Evolutionary conservation across 768 basidiomycete species (phyloP), one percentile per base, ranked within the genome.

Genomic region (Russula brevipes): DNA sequence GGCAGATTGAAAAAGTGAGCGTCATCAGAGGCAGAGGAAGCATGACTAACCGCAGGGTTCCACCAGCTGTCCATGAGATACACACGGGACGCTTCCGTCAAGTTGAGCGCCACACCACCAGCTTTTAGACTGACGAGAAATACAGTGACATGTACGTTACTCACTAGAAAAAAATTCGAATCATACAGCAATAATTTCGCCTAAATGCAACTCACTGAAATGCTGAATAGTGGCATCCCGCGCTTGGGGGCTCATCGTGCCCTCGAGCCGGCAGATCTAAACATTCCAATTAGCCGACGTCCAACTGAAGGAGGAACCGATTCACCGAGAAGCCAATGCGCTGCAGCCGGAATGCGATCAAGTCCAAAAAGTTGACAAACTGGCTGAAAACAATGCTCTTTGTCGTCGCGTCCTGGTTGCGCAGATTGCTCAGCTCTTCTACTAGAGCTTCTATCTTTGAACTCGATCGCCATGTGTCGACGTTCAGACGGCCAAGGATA

Each of bases 11-110:
- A 24, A 5, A 35, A 33, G 12, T 17, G 54, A 24, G 10, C 6
- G 33, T 52, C 19, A 39, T 14, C 42, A 5, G 12, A 38, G 19
- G 16, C 36, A 36, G n/a, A 38, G 11, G 12, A 30, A 4, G 38
- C 42, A 19, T 24, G 55, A 62, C 60, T 49, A 56, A 88, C 91
- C n/a, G 94, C 94, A 8, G 95, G 95, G 72, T 98, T 98, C 95
- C 95, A 96, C 93, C 93, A 96, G 67, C 89, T 91, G 72, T 96
- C 96, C 94, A 98, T 96, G 70, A 97, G 82, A 74, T 93, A 96
- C 19, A 97, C 94, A 33, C 91, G 89, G 39, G 91, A 93, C 0
- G 94, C 94, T 72, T 92, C 91, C 0, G 91, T 93, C 68, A 94
- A 73, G 72, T 94, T 94, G 54, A 96, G 79, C 4, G 91, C 92